Base-by-base conservation (phyloP, 1,139 yeast genomes). In the Zygosaccharomyces pseudobailii region DNA sequence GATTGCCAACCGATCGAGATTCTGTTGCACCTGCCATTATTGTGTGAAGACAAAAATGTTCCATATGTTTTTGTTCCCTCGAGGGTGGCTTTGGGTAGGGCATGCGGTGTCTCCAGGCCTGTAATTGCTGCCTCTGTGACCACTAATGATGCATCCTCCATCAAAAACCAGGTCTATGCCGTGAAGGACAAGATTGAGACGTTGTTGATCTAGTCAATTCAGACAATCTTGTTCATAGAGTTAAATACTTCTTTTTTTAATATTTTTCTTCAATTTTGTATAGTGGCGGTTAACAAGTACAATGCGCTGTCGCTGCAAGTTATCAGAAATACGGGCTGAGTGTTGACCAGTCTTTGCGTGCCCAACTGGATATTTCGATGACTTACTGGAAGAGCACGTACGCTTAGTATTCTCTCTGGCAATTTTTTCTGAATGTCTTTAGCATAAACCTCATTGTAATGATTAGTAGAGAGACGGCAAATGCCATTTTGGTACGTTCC, bases 81-180 rank as follows among this genome's bases (percentile, higher is more conserved):
- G 63, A 92, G 92, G 80, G 85, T 95, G 65, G 98, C 98, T 57
- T 80, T 94, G 65, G 98, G 99, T 71, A 88, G 98, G 79, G 97
- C 98, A 65, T 92, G 98, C 78, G 99, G 98, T 76, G 98, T 94
- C 60, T 88, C 97, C 53, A 87, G 99, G 80, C 97, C 98, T 59
- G 98, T 94, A 53, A 90, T 92, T 70, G 95, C 98, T 69, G 97
- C 97, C 58, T 87, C 96, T 56, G 95, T 94, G 69, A 94, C 99
- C 69, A 82, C 98, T 59, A 92, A 94, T 76, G 99, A 94, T 69
- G 96, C 97, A 65, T 89, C 97, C 62, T 88, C 96, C 66, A 86
- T 94, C 77, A 89, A 89, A 82, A 87, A 78, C 80, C 97, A 90
- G 79, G 88, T 92, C 75, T 89, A 87, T 75, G 88, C 87, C 70